A percentile compares a stretch with the other conserved stretches of the same genome.
Conservation (phyloP, 495 filamentous ascomycete species). For the Penicillium samsonianum region DNA sequence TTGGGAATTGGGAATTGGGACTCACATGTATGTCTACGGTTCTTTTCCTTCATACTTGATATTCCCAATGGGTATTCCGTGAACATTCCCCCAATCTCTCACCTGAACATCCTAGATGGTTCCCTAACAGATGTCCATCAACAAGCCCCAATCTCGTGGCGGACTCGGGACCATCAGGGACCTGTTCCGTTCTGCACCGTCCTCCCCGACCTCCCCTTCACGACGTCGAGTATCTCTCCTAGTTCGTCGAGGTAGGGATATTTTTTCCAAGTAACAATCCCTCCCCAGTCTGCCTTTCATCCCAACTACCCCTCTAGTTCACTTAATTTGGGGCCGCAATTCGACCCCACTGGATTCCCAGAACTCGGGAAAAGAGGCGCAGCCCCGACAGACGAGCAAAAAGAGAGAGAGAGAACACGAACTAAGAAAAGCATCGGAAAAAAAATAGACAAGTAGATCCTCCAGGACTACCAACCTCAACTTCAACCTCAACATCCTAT, state of each 20-base stretch:
- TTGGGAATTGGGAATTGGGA: slow-evolving; percentile 3
- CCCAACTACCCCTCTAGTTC: slow-evolving; percentile 9
- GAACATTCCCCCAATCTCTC: slow-evolving; percentile 6
- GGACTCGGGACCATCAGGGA: slow-evolving; percentile 40
- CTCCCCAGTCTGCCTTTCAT: slow-evolving; percentile 12
- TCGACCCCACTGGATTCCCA: slow-evolving; percentile 13
- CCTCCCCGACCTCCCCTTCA: slow-evolving; percentile 34
- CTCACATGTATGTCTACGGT: slow-evolving; percentile 37
- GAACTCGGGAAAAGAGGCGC: slow-evolving; percentile 6
- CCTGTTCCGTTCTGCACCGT: slow-evolving; percentile 39
- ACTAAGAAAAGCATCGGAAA: slow-evolving; percentile 5
- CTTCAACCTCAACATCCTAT: slow-evolving; percentile 7
- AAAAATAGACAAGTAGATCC: slow-evolving; percentile 14
- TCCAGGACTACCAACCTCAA: background rate
- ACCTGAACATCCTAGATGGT: slow-evolving; percentile 25
- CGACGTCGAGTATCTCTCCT: slow-evolving; percentile 38
- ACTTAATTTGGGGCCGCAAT: slow-evolving; percentile 2
- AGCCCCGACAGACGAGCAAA: background rate
- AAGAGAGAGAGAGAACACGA: slow-evolving; percentile 3
- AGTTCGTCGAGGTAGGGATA: slow-evolving; percentile 43
- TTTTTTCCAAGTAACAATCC: slow-evolving; percentile 44
- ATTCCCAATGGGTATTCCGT: slow-evolving; percentile 26
- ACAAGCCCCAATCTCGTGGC: slow-evolving; percentile 40
- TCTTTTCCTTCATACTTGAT: slow-evolving; percentile 21
- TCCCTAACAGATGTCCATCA: slow-evolving; percentile 44